These are phyloP conservation scores for Penicillium hordei DNA, from an alignment of 2,329 filamentous ascomycete genomes.

Conservation along the genomic window DNA sequence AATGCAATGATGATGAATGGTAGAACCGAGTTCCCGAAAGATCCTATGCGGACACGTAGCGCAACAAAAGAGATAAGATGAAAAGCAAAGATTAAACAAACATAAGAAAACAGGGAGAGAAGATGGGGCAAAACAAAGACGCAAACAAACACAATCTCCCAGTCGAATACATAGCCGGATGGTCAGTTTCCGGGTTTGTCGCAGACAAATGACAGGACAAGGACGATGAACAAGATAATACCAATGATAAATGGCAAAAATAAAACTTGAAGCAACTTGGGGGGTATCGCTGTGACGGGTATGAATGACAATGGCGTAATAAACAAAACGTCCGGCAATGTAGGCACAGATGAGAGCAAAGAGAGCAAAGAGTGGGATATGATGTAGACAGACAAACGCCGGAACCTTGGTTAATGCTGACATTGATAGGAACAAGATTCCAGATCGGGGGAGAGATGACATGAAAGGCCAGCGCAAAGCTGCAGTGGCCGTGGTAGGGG, in stretches of 20 bases:
- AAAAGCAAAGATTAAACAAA: slow-evolving; percentile 1
- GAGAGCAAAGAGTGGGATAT: slow-evolving; percentile 19
- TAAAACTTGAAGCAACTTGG: slow-evolving; percentile 10
- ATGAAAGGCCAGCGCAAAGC: not conserved
- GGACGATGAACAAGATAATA: slow-evolving; percentile 5
- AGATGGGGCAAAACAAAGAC: not conserved
- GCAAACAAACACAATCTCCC: not conserved
- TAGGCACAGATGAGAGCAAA: slow-evolving; percentile 17
- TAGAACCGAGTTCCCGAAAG: slow-evolving; percentile 6
- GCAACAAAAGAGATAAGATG: slow-evolving; percentile 12
- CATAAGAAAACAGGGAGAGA: not conserved
- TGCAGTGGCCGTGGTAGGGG: slow-evolving; percentile 4
- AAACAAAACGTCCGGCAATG: slow-evolving; percentile 17
- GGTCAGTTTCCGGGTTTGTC: not conserved
- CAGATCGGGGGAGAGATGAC: not conserved
- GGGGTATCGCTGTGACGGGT: slow-evolving; percentile 27
- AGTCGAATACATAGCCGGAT: slow-evolving; percentile 4
- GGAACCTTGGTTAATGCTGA: slow-evolving; percentile 10
- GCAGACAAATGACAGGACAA: not conserved
- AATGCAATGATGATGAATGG: slow-evolving; percentile 20
- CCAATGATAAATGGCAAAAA: slow-evolving; percentile 7
- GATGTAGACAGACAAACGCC: slow-evolving; percentile 13
- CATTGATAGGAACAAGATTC: not conserved
- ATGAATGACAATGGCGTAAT: slow-evolving; percentile 22
- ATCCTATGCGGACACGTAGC: slow-evolving; percentile 5